Conservation (phyloP, 2,329 filamentous ascomycete species). For the Verticillium isaacii region DNA sequence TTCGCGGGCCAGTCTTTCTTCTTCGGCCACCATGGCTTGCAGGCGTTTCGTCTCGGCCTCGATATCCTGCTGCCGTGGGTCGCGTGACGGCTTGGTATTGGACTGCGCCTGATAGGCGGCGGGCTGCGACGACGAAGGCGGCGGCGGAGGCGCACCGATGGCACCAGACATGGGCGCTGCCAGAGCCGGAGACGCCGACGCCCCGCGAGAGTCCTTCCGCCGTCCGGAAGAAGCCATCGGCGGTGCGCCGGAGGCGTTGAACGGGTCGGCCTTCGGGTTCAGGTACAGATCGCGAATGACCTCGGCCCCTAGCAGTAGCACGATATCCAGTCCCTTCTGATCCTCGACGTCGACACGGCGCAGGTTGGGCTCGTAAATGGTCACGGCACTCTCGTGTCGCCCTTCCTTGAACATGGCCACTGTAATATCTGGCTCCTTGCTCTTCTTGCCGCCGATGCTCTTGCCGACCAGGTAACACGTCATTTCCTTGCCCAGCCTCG, state of each 20-base stretch:
- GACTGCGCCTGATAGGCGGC: slow-evolving; percentile 11
- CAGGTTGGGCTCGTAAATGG: slow-evolving; percentile 90
- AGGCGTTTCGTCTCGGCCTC: slow-evolving; percentile 77
- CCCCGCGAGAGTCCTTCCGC: slow-evolving; percentile 38
- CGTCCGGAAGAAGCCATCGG: slow-evolving; percentile 17
- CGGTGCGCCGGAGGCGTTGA: slow-evolving; percentile 61
- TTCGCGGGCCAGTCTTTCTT: slow-evolving; percentile 50
- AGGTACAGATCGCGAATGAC: slow-evolving; percentile 64
- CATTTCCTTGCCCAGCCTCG: slow-evolving; percentile 80
- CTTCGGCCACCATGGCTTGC: slow-evolving; percentile 44
- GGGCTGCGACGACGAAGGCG: slow-evolving; percentile 13
- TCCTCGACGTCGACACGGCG: slow-evolving; percentile 90
- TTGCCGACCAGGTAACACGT: slow-evolving; percentile 83
- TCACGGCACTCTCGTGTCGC: slow-evolving; percentile 61
- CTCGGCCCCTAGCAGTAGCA: slow-evolving; percentile 60
- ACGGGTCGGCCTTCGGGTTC: slow-evolving; percentile 64
- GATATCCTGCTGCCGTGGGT: slow-evolving; percentile 37
- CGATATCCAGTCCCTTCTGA: slow-evolving; percentile 84
- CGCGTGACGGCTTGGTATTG: slow-evolving; percentile 23
- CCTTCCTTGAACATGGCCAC: slow-evolving; percentile 78
- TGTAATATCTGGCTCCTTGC: slow-evolving; percentile 91
- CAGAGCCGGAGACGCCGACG: slow-evolving; percentile 21
- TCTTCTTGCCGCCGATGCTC: slow-evolving; percentile 68
- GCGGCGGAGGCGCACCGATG: slow-evolving; percentile 23
- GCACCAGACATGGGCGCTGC: slow-evolving; percentile 35